These are phyloP conservation scores for Raphanus raphanistrum DNA, from an alignment of 345 rosid genomes.

Conservation along the genomic window DNA sequence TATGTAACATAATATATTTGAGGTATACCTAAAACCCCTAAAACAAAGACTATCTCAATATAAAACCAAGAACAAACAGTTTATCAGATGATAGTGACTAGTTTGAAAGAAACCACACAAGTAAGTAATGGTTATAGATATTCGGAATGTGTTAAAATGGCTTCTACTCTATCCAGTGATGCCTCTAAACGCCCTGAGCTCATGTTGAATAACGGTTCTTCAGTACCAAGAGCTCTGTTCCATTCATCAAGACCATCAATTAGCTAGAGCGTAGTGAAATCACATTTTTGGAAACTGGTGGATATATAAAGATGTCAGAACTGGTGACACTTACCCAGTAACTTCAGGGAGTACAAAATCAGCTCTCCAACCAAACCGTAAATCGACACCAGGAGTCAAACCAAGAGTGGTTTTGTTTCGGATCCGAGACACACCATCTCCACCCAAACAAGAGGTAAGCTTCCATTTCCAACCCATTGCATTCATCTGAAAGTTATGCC, in stretches of 20 bases:
- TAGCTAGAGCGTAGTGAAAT: neutral
- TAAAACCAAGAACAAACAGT: neutral
- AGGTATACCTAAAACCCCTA: neutral
- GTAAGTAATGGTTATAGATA: conserved; percentile 8
- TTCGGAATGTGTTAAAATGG: conserved; percentile 58
- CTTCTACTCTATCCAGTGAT: conserved; percentile 81
- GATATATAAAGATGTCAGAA: conserved; percentile 2
- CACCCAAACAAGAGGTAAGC: conserved; percentile 82
- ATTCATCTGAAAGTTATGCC: conserved; percentile 73
- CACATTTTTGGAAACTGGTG: neutral
- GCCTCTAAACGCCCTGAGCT: conserved; percentile 77
- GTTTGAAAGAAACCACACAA: conserved; percentile 18
- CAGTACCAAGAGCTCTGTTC: conserved; percentile 74
- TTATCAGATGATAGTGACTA: neutral
- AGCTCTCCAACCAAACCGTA: conserved; percentile 91
- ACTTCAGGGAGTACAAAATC: conserved; percentile 85
- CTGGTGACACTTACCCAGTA: conserved; percentile 54
- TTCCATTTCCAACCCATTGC: conserved; percentile 94
- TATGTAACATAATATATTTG: conserved; percentile 8
- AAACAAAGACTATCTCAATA: conserved; percentile 14
- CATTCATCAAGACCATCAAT: conserved; percentile 18
- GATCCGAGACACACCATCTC: conserved; percentile 78
- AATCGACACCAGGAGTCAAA: conserved; percentile 75
- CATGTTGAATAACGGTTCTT: conserved; percentile 83
- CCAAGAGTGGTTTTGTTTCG: conserved; percentile 81